A percentile compares a stretch with the other conserved stretches of the same genome.
Evolutionary conservation across 176 grass and related monocot species (phyloP).

Genomic region (Ananas comosus): DNA sequence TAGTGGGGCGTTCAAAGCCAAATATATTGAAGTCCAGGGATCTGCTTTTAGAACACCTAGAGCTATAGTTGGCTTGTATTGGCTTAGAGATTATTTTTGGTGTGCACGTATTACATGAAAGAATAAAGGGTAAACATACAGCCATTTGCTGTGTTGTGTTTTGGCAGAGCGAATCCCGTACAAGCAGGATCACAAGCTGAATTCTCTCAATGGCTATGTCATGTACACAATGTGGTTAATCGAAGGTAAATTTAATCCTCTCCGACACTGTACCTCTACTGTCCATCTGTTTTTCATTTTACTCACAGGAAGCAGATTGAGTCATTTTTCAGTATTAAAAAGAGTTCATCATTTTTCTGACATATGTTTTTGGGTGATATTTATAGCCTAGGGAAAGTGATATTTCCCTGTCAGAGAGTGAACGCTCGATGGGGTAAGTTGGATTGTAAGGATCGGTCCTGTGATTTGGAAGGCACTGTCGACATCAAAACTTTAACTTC

Average conservation of each 20-base stretch:
- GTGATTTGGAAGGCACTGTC: constrained; percentile 53
- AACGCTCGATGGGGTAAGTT: constrained; percentile 89
- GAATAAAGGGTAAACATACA: constrained; percentile 13
- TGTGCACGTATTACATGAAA: too few relatives aligned
- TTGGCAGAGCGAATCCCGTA: constrained; percentile 74
- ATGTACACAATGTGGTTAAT: constrained; percentile 90
- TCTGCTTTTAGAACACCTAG: too few relatives aligned
- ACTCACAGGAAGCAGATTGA: not conserved
- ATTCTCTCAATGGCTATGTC: constrained; percentile 88
- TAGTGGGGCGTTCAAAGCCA: too few relatives aligned
- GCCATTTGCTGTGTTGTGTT: constrained; percentile 7
- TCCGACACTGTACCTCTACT: not conserved
- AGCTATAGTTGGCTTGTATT: too few relatives aligned
- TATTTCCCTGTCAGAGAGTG: constrained; percentile 89
- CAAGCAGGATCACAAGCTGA: constrained; percentile 78
- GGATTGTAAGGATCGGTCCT: constrained; percentile 66
- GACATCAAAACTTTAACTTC: constrained; percentile 20
- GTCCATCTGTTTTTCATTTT: not conserved
- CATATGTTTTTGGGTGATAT: constrained; percentile 14
- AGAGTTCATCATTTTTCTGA: constrained; percentile 11
- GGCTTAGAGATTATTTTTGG: too few relatives aligned
- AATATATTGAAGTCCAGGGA: too few relatives aligned
- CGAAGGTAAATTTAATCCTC: constrained; percentile 52
- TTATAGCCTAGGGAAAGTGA: constrained; percentile 77
- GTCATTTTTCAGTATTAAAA: not conserved